Percentiles rank a stretch among this genome's conserved stretches.
Evolutionary conservation across 2,329 filamentous ascomycete genomes (phyloP).

Genomic region (Paracorniculantispora psalliotae): DNA sequence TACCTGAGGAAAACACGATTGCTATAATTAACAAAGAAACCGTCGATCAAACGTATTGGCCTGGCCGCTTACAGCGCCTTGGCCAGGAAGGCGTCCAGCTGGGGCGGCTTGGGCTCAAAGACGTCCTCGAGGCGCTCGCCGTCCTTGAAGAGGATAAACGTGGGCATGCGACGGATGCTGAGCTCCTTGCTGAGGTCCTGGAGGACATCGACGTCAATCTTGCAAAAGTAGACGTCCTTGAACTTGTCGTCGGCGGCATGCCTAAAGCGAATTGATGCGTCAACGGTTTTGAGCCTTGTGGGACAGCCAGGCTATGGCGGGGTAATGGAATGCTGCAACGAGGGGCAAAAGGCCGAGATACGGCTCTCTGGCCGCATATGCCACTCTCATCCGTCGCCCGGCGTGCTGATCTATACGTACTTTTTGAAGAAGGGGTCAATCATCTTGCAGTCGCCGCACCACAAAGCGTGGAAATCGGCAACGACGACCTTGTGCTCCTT

Average conservation of each 20-base stretch:
- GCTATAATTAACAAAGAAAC: neutral
- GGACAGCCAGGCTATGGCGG: neutral
- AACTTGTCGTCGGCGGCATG: conserved; percentile 40
- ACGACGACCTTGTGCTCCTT: conserved; percentile 53
- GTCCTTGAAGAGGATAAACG: conserved; percentile 75
- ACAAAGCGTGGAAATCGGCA: conserved; percentile 77
- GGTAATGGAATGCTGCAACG: conserved; percentile 1
- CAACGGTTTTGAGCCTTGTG: neutral
- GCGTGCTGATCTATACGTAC: conserved; percentile 5
- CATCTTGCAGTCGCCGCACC: conserved; percentile 88
- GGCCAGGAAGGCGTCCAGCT: conserved; percentile 15
- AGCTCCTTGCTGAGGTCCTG: conserved; percentile 68
- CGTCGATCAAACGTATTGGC: neutral
- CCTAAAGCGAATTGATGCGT: neutral
- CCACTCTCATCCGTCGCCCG: too few species aligned
- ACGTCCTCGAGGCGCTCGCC: conserved; percentile 65
- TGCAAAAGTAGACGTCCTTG: conserved; percentile 65
- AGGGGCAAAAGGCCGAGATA: neutral
- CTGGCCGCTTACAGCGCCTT: conserved; percentile 5
- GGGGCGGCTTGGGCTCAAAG: conserved; percentile 15
- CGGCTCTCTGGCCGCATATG: too few species aligned
- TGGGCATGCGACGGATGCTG: conserved; percentile 80
- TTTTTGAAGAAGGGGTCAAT: conserved; percentile 63
- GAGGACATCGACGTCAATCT: conserved; percentile 80
- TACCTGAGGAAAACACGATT: neutral